Evolutionary conservation across 768 basidiomycete genomes (phyloP).

Genomic region (Xerocomellus amylosporus): DNA sequence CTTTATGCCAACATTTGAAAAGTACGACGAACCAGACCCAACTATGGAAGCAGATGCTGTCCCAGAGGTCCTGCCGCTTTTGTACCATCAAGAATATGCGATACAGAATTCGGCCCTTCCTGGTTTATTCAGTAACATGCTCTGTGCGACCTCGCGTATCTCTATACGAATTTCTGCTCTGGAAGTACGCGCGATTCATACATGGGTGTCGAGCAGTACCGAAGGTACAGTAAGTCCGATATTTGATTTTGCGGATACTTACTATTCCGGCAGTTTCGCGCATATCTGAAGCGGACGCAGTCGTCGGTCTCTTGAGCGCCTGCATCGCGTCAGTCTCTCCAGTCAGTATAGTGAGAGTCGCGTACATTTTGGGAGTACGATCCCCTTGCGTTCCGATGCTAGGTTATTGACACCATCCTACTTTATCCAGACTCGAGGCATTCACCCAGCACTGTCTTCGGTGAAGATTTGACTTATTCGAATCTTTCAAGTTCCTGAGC

Average conservation of each 20-base stretch:
- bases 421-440: background rate
- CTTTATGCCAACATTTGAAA: constrained; percentile 2
- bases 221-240: background rate
- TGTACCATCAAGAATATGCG: constrained; percentile 5
- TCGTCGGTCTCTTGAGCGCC: background rate
- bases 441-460: background rate
- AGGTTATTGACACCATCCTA: background rate
- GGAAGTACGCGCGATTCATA: background rate
- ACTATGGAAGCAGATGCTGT: background rate
- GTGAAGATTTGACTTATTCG: background rate
- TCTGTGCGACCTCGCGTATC: background rate
- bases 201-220: background rate
- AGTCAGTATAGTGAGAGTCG: background rate
- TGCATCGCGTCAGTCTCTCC: constrained; percentile 3
- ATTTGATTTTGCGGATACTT: background rate
- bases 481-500: background rate
- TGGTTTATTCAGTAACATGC: background rate
- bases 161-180: background rate
- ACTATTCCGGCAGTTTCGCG: background rate
- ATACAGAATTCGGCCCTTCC: background rate
- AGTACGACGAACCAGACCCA: constrained; percentile 1
- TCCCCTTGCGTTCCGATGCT: background rate
- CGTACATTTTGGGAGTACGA: background rate
- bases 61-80: background rate
- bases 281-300: constrained; percentile 2